Base-by-base conservation (phyloP, 495 filamentous ascomycete species). In the Glarea lozoyensis region DNA sequence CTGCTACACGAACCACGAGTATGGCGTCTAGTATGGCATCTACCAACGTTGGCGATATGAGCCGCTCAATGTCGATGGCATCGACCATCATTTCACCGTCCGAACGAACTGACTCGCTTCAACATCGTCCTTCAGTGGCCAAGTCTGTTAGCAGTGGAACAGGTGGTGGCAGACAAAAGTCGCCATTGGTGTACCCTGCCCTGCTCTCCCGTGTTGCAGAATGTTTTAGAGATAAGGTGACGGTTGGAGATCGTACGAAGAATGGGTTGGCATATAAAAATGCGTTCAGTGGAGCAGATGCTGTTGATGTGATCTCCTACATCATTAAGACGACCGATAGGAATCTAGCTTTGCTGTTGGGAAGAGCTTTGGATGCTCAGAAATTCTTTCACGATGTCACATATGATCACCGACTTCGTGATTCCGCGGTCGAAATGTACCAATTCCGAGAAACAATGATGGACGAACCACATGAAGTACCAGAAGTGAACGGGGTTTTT, bases 341-440 rank as follows among this genome's bases (percentile, higher is more conserved):
- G 38, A 99, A 96, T 55, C 67, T 99, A 49, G 92, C 93, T 30
- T 67, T 99, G 42, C 77, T 99, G 10, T 63, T 99, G n/a, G 93
- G 93, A 34, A 75, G 93, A 50, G 86, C 88, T 43, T 67, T 99
- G 33, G 93, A 99, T 66, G 93, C 93, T 31, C 93, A 99, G 62
- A 99, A 97, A 61, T 96, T 97, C 62, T 99, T 99, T 60, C 93
- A 97, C 61, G 93, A 99, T 75, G 93, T 97, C 30, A 95, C 89
- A 3, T 99, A 99, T 61, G 89, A 94, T 48, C 93, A 99, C 59
- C 78, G 93, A 36, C 67, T 99, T 42, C 81, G 93, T 53, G 93
- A 99, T 65, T 90, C 88, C 5, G 68, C 77, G 10, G 78, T 76
- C 32, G 93, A 99, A 59, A 82, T 99, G 50, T 99, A 96, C 61